These are phyloP conservation scores for Rhodotorula taiwanensis DNA, from an alignment of 768 basidiomycete species.

Conservation along the genomic window DNA sequence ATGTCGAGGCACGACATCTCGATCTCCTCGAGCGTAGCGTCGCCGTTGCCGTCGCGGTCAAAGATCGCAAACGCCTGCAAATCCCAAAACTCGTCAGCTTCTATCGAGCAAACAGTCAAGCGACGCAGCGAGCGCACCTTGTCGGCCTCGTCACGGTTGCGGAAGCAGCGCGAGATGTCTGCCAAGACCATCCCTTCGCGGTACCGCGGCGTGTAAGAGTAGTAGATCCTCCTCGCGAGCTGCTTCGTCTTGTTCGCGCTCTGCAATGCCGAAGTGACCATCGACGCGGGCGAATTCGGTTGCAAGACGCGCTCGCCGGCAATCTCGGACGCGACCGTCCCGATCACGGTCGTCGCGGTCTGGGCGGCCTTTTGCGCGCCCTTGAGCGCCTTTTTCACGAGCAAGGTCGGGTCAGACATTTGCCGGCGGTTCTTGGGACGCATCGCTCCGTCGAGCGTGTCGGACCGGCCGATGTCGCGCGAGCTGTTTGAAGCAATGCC, in stretches of 20 bases:
- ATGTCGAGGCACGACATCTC: constrained; percentile 61
- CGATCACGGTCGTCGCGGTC: constrained; percentile 68
- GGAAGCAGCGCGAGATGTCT: constrained; percentile 68
- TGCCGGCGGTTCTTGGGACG: constrained; percentile 44
- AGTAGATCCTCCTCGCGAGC: constrained; percentile 78
- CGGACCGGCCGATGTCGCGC: constrained; percentile 61
- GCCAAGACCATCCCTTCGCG: constrained; percentile 56
- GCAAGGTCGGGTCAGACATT: constrained; percentile 53
- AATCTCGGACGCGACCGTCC: constrained; percentile 60
- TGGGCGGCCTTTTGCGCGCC: constrained; percentile 66
- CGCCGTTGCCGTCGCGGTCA: constrained; percentile 49
- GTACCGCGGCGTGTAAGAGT: constrained; percentile 66
- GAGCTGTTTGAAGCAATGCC: constrained; percentile 49
- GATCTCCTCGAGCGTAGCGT: constrained; percentile 53
- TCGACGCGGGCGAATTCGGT: constrained; percentile 54
- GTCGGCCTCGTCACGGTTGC: constrained; percentile 50
- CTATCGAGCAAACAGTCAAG: neutral
- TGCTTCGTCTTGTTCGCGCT: constrained; percentile 69
- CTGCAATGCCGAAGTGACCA: constrained; percentile 66
- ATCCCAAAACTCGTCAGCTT: no score
- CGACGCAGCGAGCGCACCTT: constrained; percentile 8
- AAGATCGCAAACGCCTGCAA: constrained; percentile 47
- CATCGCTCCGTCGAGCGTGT: constrained; percentile 54
- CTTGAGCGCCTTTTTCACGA: constrained; percentile 64
- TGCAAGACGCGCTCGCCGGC: constrained; percentile 63